Percentiles rank a stretch among this genome's conserved stretches.
phyloP scores from a whole-genome alignment of 2,329 filamentous ascomycete genomes.

The Pseudogymnoascus verrucosus region DNA sequence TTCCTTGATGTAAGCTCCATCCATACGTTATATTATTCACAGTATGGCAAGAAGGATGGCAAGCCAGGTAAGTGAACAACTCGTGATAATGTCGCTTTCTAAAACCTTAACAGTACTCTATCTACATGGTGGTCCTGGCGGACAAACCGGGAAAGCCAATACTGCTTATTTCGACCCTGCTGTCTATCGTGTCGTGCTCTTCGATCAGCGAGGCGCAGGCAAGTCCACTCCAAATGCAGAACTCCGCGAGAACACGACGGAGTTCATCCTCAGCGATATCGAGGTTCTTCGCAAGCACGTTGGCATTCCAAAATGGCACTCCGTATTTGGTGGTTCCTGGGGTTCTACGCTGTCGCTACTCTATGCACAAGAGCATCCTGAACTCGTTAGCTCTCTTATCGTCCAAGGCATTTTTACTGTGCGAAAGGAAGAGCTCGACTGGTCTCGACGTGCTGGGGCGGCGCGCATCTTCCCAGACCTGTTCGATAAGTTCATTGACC shows the following conservation, averaged over 20 bases:
- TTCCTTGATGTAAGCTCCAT: conserved; percentile 28
- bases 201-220: conserved; percentile 40
- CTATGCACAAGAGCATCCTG: conserved; percentile 37
- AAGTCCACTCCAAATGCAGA: conserved; percentile 35
- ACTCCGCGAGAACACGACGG: conserved; percentile 37
- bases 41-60: conserved; percentile 32
- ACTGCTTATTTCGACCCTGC: conserved; percentile 36
- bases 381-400: conserved; percentile 31
- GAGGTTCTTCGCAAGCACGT: conserved; percentile 36
- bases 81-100: not conserved
- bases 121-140: conserved; percentile 36
- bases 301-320: conserved; percentile 35
- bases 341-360: conserved; percentile 37
- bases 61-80: conserved; percentile 28
- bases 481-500: conserved; percentile 18
- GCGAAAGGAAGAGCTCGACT: conserved; percentile 27
- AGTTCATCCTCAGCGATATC: conserved; percentile 37
- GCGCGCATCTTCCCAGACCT: conserved; percentile 29
- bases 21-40: conserved; percentile 32
- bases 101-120: conserved; percentile 27
- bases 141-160: conserved; percentile 27
- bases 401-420: conserved; percentile 36
- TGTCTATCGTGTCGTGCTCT: conserved; percentile 37
- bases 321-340: conserved; percentile 42
- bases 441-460: conserved; percentile 22